Evolutionary conservation across 106 monocot genomes (phyloP).

Genomic region (Triglochin maritima): DNA sequence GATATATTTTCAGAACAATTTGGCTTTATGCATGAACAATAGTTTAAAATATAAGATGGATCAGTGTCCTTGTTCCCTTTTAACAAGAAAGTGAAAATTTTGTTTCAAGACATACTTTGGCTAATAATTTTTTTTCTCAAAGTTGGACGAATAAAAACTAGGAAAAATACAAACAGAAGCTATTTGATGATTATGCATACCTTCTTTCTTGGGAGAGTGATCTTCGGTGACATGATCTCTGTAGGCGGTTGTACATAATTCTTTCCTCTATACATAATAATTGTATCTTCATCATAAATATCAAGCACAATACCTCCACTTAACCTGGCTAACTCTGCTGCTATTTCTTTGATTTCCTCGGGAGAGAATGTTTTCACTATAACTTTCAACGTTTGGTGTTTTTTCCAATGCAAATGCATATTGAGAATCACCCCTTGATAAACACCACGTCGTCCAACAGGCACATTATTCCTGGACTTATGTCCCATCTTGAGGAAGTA

Average conservation of each 20-base stretch:
- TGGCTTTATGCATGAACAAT: too few relatives aligned
- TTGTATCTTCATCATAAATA: constrained; percentile 68
- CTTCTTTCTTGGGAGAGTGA: constrained; percentile 85
- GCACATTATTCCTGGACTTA: constrained; percentile 94
- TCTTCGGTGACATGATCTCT: constrained; percentile 93
- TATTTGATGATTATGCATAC: constrained; percentile 12
- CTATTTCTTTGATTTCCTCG: constrained; percentile 80
- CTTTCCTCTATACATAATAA: constrained; percentile 97
- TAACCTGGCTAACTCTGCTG: constrained; percentile 75
- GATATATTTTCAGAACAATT: too few relatives aligned
- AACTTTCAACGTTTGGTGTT: constrained; percentile 91
- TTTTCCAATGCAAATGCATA: constrained; percentile 99
- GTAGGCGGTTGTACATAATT: constrained; percentile 96
- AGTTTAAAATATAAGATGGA: too few relatives aligned
- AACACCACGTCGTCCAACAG: constrained; percentile 88
- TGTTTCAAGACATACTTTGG: too few relatives aligned
- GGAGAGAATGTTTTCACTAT: constrained; percentile 89
- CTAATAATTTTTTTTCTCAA: too few relatives aligned
- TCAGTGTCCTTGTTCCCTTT: too few relatives aligned
- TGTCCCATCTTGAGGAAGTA: constrained; percentile 80
- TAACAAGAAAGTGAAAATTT: too few relatives aligned
- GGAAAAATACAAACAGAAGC: too few relatives aligned
- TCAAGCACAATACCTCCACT: constrained; percentile 94
- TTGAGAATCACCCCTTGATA: constrained; percentile 98
- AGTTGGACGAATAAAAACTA: too few relatives aligned